These are phyloP conservation scores for Malus asiatica DNA, from an alignment of 306 rosid genomes.

Conservation along the genomic window DNA sequence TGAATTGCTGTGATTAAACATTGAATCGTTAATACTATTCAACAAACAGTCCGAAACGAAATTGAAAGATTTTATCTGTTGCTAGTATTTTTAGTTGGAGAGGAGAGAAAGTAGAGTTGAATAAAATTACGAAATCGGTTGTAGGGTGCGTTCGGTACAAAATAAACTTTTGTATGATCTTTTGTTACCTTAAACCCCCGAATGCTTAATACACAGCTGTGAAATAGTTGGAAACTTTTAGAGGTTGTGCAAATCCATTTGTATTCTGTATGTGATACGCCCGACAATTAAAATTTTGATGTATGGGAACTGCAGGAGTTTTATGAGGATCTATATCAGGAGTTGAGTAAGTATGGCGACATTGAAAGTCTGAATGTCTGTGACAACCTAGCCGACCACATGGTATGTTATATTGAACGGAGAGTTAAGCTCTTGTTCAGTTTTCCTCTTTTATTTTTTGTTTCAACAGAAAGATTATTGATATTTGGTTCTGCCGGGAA, in stretches of 20 bases:
- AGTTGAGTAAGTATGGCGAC: constrained; percentile 56
- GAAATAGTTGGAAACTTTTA: background rate
- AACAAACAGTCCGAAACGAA: background rate
- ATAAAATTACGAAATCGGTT: background rate
- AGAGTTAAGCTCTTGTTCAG: background rate
- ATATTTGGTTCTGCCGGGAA: background rate
- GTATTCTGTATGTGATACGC: background rate
- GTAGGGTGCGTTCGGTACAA: background rate
- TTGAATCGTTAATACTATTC: background rate
- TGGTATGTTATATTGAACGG: constrained; percentile 24
- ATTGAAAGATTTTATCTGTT: background rate
- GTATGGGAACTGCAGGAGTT: constrained; percentile 33
- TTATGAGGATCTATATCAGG: constrained; percentile 64
- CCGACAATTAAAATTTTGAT: background rate
- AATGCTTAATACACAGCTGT: background rate
- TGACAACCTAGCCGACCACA: constrained; percentile 72
- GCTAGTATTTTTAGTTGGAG: background rate
- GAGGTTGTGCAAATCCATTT: background rate
- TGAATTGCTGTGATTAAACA: background rate
- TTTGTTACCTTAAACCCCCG: background rate
- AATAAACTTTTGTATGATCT: background rate
- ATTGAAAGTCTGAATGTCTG: constrained; percentile 65
- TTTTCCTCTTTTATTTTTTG: background rate
- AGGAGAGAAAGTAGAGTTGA: background rate
- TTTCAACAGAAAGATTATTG: no score